These are phyloP conservation scores for Periconia macrospinosa DNA, from an alignment of 2,329 filamentous ascomycete species.

Conservation along the genomic window DNA sequence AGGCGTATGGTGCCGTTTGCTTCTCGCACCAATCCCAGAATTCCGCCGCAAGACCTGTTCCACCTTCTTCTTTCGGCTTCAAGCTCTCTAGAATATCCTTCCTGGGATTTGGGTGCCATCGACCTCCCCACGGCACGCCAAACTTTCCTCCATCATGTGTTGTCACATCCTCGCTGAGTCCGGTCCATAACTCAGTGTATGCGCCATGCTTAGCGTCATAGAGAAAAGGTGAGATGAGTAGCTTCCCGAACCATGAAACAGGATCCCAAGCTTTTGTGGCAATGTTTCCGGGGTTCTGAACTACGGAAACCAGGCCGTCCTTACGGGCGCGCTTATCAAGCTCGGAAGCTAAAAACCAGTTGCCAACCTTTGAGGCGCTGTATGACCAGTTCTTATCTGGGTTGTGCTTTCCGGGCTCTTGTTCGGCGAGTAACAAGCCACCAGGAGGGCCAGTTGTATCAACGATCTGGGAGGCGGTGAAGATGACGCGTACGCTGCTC, in stretches of 20 bases:
- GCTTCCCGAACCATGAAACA: background rate
- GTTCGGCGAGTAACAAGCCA: conserved; percentile 4
- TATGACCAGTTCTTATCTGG: conserved; percentile 7
- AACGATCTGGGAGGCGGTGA: conserved; percentile 6
- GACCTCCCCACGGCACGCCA: conserved; percentile 51
- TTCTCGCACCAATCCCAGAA: conserved; percentile 51
- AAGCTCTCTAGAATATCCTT: conserved; percentile 20
- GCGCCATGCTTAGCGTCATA: conserved; percentile 12
- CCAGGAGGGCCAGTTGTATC: conserved; percentile 7
- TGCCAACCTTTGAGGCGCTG: conserved; percentile 15
- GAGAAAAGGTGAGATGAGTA: conserved; percentile 6
- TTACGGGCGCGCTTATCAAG: conserved; percentile 9
- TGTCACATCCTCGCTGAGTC: conserved; percentile 7
- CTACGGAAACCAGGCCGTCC: conserved; percentile 11
- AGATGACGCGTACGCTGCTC: conserved; percentile 26
- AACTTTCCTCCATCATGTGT: conserved; percentile 33
- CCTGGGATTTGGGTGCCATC: conserved; percentile 14
- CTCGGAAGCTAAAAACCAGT: conserved; percentile 16
- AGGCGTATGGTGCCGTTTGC: conserved; percentile 4
- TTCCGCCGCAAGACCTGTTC: conserved; percentile 40
- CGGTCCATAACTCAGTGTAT: conserved; percentile 14
- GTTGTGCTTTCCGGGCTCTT: conserved; percentile 6
- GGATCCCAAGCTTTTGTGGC: conserved; percentile 22
- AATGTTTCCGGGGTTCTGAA: conserved; percentile 43
- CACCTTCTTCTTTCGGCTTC: conserved; percentile 40